phyloP scores from a whole-genome alignment of 2,329 filamentous ascomycete species.

The Nannizziopsis barbatae region DNA sequence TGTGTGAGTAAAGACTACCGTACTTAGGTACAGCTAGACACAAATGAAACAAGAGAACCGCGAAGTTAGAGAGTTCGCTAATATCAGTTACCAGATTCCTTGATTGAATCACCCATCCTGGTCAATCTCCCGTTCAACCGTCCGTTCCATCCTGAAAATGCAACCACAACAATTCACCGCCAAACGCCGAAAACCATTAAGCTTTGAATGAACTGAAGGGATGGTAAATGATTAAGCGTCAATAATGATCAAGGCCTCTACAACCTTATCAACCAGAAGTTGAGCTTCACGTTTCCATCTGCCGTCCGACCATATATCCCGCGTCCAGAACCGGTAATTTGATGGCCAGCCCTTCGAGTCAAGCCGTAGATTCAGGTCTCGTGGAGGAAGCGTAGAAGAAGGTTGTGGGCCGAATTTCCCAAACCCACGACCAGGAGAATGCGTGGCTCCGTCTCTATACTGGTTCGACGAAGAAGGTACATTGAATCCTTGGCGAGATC shows the following conservation, averaged over 20 bases:
- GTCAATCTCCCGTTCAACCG: too few relatives aligned
- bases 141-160: neutral
- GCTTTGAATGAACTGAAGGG: neutral
- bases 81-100: too few relatives aligned
- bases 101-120: too few relatives aligned
- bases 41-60: too few relatives aligned
- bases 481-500: slow-evolving; percentile 46
- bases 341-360: slow-evolving; percentile 16
- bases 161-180: neutral
- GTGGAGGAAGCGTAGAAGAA: slow-evolving; percentile 15
- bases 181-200: too few relatives aligned
- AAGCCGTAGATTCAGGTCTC: slow-evolving; percentile 21
- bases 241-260: slow-evolving; percentile 32
- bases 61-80: too few relatives aligned
- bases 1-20: too few relatives aligned
- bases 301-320: slow-evolving; percentile 31
- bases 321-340: slow-evolving; percentile 26
- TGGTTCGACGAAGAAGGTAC: slow-evolving; percentile 5
- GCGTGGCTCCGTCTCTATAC: slow-evolving; percentile 6
- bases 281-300: slow-evolving; percentile 35
- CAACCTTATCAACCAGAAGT: slow-evolving; percentile 30
- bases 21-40: too few relatives aligned
- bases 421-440: neutral
- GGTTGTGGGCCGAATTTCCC: slow-evolving; percentile 1
- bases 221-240: slow-evolving; percentile 10